Percentiles rank a stretch among this genome's conserved stretches.
Conservation (phyloP, 108 stramenopile genomes). For the Pseudonitzschia multistriata region DNA sequence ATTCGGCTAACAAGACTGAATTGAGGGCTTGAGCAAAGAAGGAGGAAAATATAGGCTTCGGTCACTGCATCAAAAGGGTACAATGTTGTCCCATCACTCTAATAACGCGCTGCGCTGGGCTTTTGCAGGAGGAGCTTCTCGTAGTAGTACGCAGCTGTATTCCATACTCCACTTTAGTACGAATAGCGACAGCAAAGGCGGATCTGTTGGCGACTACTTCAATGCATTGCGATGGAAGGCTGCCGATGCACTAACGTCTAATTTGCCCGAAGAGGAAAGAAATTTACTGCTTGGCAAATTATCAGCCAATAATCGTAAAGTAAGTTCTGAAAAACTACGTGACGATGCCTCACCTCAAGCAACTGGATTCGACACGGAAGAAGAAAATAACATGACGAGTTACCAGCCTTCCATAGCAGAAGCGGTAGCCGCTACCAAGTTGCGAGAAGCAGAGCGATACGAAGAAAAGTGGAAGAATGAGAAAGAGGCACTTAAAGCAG, state of each 20-base stretch:
- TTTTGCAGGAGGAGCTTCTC: background rate
- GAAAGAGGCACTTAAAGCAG: slow-evolving; percentile 18
- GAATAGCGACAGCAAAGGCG: background rate
- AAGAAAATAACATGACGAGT: slow-evolving; percentile 1
- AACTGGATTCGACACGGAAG: slow-evolving; percentile 12
- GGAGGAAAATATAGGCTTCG: no score
- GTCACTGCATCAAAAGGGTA: background rate
- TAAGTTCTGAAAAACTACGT: background rate
- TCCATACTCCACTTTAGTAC: background rate
- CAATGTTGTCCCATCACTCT: background rate
- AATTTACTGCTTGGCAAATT: slow-evolving; percentile 23
- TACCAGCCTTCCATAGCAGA: slow-evolving; percentile 40
- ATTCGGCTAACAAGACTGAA: no score
- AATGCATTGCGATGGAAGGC: slow-evolving; percentile 33
- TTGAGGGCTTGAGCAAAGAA: no score
- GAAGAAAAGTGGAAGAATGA: slow-evolving; percentile 29
- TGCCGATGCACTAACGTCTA: slow-evolving; percentile 30
- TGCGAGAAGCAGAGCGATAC: slow-evolving; percentile 36
- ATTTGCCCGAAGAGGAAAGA: slow-evolving; percentile 38
- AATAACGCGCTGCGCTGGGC: background rate
- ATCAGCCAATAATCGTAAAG: background rate
- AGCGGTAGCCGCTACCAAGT: slow-evolving; percentile 41
- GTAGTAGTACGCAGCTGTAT: background rate
- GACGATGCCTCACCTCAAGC: background rate
- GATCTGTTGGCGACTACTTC: slow-evolving; percentile 20